A percentile compares a stretch with the other conserved stretches of the same genome.
phyloP scores from a whole-genome alignment of 768 basidiomycete genomes.

The Lyophyllum shimeji region DNA sequence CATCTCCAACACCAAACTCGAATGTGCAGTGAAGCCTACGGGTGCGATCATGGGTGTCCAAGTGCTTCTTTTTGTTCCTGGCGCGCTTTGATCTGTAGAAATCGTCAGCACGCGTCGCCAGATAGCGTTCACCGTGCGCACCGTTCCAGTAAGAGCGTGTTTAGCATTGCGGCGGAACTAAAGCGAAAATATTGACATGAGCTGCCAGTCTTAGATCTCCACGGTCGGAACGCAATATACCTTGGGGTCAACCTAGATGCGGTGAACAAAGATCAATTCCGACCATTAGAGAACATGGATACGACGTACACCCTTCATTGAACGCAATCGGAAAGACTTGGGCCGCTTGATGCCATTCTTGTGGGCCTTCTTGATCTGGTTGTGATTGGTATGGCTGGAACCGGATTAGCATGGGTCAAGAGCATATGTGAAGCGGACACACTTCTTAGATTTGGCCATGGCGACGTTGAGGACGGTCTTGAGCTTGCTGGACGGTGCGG shows the following conservation, averaged over 20 bases:
- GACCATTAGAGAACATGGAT: constrained; percentile 4
- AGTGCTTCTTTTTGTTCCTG: constrained; percentile 58
- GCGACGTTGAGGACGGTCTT: constrained; percentile 31
- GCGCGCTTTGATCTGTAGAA: constrained; percentile 62
- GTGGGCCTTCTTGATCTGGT: constrained; percentile 97
- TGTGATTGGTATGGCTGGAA: constrained; percentile 86
- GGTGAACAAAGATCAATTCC: constrained; percentile 3
- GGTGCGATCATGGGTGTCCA: constrained; percentile 36
- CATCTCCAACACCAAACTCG: constrained; percentile 13
- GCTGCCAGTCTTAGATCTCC: not conserved
- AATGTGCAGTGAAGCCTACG: constrained; percentile 5
- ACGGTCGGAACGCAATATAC: constrained; percentile 32
- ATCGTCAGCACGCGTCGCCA: constrained; percentile 5
- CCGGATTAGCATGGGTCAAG: not conserved
- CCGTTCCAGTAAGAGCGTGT: constrained; percentile 72
- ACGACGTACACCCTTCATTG: constrained; percentile 85
- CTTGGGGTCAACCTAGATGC: constrained; percentile 74
- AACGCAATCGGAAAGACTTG: constrained; percentile 68
- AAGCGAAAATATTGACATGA: constrained; percentile 7
- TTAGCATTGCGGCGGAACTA: constrained; percentile 87
- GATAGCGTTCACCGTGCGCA: constrained; percentile 33
- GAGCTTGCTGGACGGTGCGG: constrained; percentile 22
- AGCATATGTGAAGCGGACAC: constrained; percentile 23
- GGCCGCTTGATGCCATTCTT: constrained; percentile 95
- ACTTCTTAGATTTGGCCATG: constrained; percentile 99